Base-by-base conservation (phyloP, 768 basidiomycete genomes). In the Lactifluus hygrophoroides region DNA sequence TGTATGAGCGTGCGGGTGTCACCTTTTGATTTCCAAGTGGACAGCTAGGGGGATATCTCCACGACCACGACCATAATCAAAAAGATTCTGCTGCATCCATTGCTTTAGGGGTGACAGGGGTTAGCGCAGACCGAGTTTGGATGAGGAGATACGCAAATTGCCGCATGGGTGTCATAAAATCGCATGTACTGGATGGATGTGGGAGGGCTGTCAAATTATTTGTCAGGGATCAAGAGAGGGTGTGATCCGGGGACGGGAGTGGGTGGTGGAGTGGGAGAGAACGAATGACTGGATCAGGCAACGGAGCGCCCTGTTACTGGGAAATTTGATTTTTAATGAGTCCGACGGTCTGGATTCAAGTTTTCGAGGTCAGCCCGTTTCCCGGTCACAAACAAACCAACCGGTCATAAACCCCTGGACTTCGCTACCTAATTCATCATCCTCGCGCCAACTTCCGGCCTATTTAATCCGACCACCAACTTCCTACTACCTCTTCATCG, bases 301-400 rank as follows among this genome's bases (percentile, higher is more conserved):
- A 54, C 58, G 58, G 58, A 59, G 58, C 58, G 58, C 58, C 58
- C 58, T 50, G 34, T 59, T 49, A 54, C 58, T 59, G 58, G 58
- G 53, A 50, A 43, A 32, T 11, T 21, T n/a, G 32, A 2, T 42
- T 19, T 48, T 11, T 21, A 43, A 34, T 51, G 43, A 30, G 19
- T 14, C 58, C 58, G 23, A 43, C 37, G 10, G 37, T 21, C 19
- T 37, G 58, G 58, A 54, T 30, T 35, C 10, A 21, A 23, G 21
- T 16, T 4, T 38, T 17, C n/a, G 16, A 4, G 25, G 16, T 28
- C 34, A 35, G 58, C 58, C 58, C 28, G 10, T 59, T 54, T 54
- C 52, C 58, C 53, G 58, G 58, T 57, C 52, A 54, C 51, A 40
- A 43, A 37, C 37, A 23, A 43, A 21, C 42, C 27, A 35, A 17